Evolutionary conservation across 2,329 filamentous ascomycete species (phyloP).

Genomic region (Claviceps sp.): DNA sequence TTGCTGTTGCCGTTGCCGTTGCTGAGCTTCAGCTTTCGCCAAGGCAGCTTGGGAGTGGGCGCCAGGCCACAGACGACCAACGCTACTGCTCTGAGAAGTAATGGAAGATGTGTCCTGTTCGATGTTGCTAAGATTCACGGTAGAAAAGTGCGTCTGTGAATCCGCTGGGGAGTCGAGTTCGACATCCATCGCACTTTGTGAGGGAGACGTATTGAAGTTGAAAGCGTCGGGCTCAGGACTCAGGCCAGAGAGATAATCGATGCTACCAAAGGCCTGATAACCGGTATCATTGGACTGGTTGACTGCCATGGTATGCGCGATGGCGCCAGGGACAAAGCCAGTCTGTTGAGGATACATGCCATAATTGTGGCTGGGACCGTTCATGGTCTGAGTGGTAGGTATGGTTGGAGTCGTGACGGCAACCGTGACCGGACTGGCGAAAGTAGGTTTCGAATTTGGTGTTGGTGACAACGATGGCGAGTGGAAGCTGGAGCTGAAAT

Average conservation of each 20-base stretch:
- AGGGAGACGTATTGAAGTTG: slow-evolving; percentile 58
- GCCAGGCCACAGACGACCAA: slow-evolving; percentile 75
- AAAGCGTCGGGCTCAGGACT: slow-evolving; percentile 52
- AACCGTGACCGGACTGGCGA: slow-evolving; percentile 36
- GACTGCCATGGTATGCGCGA: slow-evolving; percentile 67
- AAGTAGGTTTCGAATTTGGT: slow-evolving; percentile 37
- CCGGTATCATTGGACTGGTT: slow-evolving; percentile 48
- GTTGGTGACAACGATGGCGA: slow-evolving; percentile 47
- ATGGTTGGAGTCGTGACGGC: slow-evolving; percentile 43
- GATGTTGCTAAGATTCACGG: slow-evolving; percentile 61
- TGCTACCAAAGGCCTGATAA: slow-evolving; percentile 34
- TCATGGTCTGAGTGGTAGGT: slow-evolving; percentile 45
- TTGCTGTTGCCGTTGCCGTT: slow-evolving; percentile 48
- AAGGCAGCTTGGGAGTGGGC: slow-evolving; percentile 85
- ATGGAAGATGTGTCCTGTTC: slow-evolving; percentile 41
- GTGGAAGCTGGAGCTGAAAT: slow-evolving; percentile 37
- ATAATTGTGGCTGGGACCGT: slow-evolving; percentile 86
- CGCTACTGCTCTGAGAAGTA: slow-evolving; percentile 37
- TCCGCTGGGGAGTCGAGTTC: slow-evolving; percentile 31
- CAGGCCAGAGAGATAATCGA: slow-evolving; percentile 41
- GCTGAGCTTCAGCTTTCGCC: slow-evolving; percentile 57
- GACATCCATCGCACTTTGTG: slow-evolving; percentile 52
- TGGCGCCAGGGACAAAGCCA: slow-evolving; percentile 72
- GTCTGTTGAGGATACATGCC: slow-evolving; percentile 93
- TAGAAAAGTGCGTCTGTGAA: slow-evolving; percentile 52